Percentiles rank a stretch among this genome's conserved stretches.
phyloP scores from a whole-genome alignment of 2,329 filamentous ascomycete species.

The Seiridium cupressi region DNA sequence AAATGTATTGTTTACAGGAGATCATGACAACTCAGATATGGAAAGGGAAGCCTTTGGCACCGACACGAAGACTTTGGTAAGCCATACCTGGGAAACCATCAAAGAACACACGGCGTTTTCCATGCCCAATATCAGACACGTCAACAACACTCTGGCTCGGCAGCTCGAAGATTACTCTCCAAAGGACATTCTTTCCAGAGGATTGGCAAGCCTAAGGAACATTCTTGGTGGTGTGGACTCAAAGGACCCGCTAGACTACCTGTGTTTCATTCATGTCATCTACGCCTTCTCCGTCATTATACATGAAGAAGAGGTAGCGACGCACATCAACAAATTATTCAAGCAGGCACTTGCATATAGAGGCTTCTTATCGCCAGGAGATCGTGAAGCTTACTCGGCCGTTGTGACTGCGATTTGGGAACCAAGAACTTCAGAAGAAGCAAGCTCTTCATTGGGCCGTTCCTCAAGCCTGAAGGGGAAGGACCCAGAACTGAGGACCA shows the following conservation, averaged over 20 bases:
- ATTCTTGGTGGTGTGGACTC: slow-evolving; percentile 37
- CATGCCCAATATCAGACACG: slow-evolving; percentile 36
- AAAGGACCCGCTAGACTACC: slow-evolving; percentile 38
- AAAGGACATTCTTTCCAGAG: slow-evolving; percentile 35
- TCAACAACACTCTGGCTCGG: slow-evolving; percentile 41
- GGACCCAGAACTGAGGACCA: slow-evolving; percentile 25
- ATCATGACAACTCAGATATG: slow-evolving; percentile 16
- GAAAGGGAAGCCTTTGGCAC: slow-evolving; percentile 17
- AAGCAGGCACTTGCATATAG: slow-evolving; percentile 45
- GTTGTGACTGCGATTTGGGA: slow-evolving; percentile 49
- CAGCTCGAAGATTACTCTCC: slow-evolving; percentile 38
- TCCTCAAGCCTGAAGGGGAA: slow-evolving; percentile 40
- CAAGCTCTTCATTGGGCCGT: slow-evolving; percentile 15
- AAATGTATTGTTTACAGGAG: slow-evolving; percentile 35
- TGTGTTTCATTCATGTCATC: slow-evolving; percentile 52
- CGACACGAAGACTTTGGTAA: slow-evolving; percentile 38
- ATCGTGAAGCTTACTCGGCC: slow-evolving; percentile 38
- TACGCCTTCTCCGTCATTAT: slow-evolving; percentile 49
- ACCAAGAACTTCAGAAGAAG: slow-evolving; percentile 28
- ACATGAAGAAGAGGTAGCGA: slow-evolving; percentile 37
- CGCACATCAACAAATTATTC: slow-evolving; percentile 40
- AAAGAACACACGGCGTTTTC: slow-evolving; percentile 45
- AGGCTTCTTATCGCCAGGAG: slow-evolving; percentile 33
- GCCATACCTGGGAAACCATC: slow-evolving; percentile 42
- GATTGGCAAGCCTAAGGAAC: slow-evolving; percentile 38